A percentile compares a stretch with the other conserved stretches of the same genome.
Conservation (phyloP, 139 green algal genomes). For the Volvox africanus region DNA sequence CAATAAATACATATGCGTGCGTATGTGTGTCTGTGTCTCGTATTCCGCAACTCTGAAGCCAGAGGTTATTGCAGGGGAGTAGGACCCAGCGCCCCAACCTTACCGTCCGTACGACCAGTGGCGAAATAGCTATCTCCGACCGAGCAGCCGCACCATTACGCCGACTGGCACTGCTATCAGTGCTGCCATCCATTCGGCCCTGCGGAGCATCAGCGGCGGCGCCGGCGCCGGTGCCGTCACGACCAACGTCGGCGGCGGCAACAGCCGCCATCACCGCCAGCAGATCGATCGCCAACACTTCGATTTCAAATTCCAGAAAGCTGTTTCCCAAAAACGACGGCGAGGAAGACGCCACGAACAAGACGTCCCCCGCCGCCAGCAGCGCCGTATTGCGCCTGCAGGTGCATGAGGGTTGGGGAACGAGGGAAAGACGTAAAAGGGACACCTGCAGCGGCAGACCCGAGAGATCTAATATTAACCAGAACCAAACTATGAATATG, state of each 20-base stretch:
- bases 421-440: background rate
- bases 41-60: too few species aligned
- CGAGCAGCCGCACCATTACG: background rate
- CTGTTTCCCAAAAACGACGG: slow-evolving; percentile 33
- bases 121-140: too few species aligned
- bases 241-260: background rate
- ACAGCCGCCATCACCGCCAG: slow-evolving; percentile 41
- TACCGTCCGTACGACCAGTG: background rate
- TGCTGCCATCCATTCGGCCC: background rate
- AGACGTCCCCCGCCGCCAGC: background rate
- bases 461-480: too few species aligned
- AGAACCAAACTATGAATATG: too few species aligned
- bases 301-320: slow-evolving; percentile 50
- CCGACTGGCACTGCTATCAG: background rate
- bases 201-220: background rate
- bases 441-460: too few species aligned
- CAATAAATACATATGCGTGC: too few species aligned
- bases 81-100: background rate
- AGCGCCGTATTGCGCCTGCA: slow-evolving; percentile 43
- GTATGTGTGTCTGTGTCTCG: too few species aligned
- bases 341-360: slow-evolving; percentile 35
- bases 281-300: slow-evolving; percentile 46
- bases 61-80: too few species aligned
- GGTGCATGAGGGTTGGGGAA: background rate
- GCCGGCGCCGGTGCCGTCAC: background rate